Evolutionary conservation across 1,284 basidiomycete genomes (phyloP).

Genomic region (Puccinia polysora): DNA sequence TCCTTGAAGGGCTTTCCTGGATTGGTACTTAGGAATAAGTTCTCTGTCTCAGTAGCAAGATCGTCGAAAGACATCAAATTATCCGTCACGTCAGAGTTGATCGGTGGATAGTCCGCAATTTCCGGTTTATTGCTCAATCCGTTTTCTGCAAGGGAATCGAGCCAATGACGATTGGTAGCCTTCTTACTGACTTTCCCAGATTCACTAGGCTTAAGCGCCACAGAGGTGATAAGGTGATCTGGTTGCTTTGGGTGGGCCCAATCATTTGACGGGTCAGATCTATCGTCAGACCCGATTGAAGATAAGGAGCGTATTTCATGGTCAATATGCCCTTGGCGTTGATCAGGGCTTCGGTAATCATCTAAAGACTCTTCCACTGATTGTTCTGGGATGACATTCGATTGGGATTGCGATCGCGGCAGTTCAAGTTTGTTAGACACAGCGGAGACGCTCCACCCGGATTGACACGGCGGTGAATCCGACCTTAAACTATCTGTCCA

Average conservation of each 20-base stretch:
- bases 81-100: slow-evolving; percentile 8
- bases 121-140: neutral
- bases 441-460: neutral
- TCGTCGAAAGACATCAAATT: slow-evolving; percentile 38
- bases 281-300: slow-evolving; percentile 23
- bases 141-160: neutral
- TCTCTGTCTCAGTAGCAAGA: neutral
- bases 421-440: neutral
- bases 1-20: neutral
- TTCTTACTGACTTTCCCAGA: neutral
- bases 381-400: slow-evolving; percentile 5
- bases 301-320: slow-evolving; percentile 16
- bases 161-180: neutral
- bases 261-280: neutral
- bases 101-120: neutral
- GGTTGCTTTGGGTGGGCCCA: neutral
- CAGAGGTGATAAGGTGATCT: neutral
- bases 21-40: neutral
- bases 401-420: neutral
- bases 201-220: neutral
- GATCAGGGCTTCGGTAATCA: neutral
- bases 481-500: slow-evolving; percentile 15
- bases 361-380: neutral
- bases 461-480: neutral
- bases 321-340: neutral